Percentiles rank a stretch among this genome's conserved stretches.
Evolutionary conservation across 768 basidiomycete species (phyloP).

Genomic region (Hemileccinum impolitum): DNA sequence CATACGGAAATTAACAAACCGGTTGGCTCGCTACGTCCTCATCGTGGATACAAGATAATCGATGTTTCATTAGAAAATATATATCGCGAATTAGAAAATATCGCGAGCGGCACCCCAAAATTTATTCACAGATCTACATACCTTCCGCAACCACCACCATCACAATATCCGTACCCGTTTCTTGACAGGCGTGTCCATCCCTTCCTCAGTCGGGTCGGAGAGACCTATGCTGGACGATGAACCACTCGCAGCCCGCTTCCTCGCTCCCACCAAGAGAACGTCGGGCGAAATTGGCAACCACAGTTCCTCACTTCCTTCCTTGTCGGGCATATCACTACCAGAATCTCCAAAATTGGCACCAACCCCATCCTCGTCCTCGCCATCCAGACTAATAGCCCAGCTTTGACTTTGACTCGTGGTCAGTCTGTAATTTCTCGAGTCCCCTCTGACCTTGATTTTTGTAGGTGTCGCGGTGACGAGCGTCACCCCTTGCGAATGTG

Average conservation of each 20-base stretch:
- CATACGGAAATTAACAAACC: too few species aligned
- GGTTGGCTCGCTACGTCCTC: too few species aligned
- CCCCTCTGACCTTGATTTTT: constrained; percentile 30
- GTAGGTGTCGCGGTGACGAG: constrained; percentile 58
- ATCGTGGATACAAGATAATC: too few species aligned
- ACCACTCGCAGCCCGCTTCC: constrained; percentile 25
- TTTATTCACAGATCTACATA: constrained; percentile 4
- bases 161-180: constrained; percentile 22
- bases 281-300: constrained; percentile 43
- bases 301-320: constrained; percentile 38
- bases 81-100: too few species aligned
- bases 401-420: constrained; percentile 9
- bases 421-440: constrained; percentile 4
- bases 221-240: constrained; percentile 25
- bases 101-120: background rate
- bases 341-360: background rate
- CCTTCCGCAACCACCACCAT: background rate
- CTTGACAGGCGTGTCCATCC: constrained; percentile 21
- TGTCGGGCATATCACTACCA: constrained; percentile 7
- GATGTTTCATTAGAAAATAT: too few species aligned
- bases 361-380: background rate
- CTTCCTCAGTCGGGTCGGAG: constrained; percentile 16
- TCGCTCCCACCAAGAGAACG: constrained; percentile 31
- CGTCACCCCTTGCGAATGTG: constrained; percentile 18
- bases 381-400: constrained; percentile 1